Evolutionary conservation across 352 stramenopile genomes (phyloP), one percentile per base, ranked within the genome.

Genomic region (Phytophthora agathidicida): DNA sequence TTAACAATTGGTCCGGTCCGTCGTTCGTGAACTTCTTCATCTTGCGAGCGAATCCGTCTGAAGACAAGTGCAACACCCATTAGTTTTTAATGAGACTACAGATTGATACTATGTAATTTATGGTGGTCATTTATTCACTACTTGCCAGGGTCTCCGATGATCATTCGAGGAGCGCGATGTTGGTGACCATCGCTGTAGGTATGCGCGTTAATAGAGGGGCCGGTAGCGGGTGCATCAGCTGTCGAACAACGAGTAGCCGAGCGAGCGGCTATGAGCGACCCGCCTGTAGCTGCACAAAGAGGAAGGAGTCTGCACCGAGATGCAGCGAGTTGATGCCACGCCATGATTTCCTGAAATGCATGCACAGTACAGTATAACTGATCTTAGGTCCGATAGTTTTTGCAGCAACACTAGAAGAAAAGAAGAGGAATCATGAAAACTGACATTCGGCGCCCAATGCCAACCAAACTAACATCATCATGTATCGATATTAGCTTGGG

Each of bases 31-130:
- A 89, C 48, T 88, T 89, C 37, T 77, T 81, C 70, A 80, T 82
- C 65, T 91, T 93, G 38, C 65, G 65, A 32, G 83, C 78, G 58
- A 93, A 91, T 7, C 17, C 71, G 58, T 93, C 80, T 89, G 53
- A 16, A 1, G 41, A 36, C 5, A 51, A 38, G 36, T 9, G 2
- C 16, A 37, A 17, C 19, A n/a, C n/a, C n/a, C n/a, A n/a, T n/a
- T n/a, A n/a, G n/a, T n/a, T n/a, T n/a, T n/a, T n/a, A n/a, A n/a
- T n/a, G n/a, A n/a, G n/a, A n/a, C n/a, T n/a, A n/a, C n/a, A n/a
- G n/a, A n/a, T n/a, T n/a, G n/a, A n/a, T n/a, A n/a, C n/a, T n/a
- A n/a, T n/a, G n/a, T n/a, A n/a, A n/a, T n/a, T n/a, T n/a, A n/a
- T n/a, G n/a, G n/a, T n/a, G n/a, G n/a, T n/a, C n/a, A n/a, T n/a